These are phyloP conservation scores for Cryptococcus sp. DNA, from an alignment of 1,284 basidiomycete genomes.

Conservation along the genomic window DNA sequence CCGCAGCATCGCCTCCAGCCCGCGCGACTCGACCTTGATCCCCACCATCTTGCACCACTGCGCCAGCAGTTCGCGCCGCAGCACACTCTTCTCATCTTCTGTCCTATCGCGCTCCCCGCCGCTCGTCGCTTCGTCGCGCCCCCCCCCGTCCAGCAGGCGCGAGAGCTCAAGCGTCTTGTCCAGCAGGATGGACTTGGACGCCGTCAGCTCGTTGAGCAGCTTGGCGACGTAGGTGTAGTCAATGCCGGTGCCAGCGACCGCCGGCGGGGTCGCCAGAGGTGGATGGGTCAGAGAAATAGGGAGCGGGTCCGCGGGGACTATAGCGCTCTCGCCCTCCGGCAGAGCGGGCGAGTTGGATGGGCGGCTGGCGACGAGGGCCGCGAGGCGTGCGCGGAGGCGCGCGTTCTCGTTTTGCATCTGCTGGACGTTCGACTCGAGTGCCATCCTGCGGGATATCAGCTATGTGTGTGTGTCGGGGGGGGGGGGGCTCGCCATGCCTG, in stretches of 20 bases:
- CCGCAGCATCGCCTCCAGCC: conserved; percentile 28
- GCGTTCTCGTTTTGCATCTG: conserved; percentile 43
- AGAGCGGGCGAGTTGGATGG: background rate
- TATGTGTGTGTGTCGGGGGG: conserved; percentile 6
- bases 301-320: background rate
- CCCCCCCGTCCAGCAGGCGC: background rate
- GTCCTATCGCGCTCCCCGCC: background rate
- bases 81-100: background rate
- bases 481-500: no score
- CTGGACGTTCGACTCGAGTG: conserved; percentile 38
- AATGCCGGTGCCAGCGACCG: conserved; percentile 14
- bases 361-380: conserved; percentile 23
- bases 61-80: conserved; percentile 17
- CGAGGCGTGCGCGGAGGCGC: conserved; percentile 33
- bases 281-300: background rate
- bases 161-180: conserved; percentile 23
- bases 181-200: conserved; percentile 22
- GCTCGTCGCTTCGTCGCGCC: background rate
- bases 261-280: background rate
- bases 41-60: conserved; percentile 4
- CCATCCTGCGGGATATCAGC: conserved; percentile 19
- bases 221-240: conserved; percentile 29
- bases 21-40: conserved; percentile 26
- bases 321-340: background rate
- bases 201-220: conserved; percentile 30